Conservation (phyloP, 2,329 filamentous ascomycete genomes). For the Cadophora luteo-olivacea region DNA sequence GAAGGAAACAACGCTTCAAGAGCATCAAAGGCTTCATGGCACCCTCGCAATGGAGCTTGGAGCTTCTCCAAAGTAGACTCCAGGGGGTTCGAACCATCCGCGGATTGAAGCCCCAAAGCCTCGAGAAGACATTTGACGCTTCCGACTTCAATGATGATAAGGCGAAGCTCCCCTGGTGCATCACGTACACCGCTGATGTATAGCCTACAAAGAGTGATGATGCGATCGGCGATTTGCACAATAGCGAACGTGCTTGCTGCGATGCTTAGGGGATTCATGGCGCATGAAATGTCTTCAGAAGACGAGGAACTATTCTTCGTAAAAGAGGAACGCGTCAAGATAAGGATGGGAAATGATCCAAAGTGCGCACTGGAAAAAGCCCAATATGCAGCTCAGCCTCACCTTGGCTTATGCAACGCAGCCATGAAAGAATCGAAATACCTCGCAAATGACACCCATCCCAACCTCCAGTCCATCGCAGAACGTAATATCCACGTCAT, state of each 20-base stretch:
- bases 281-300: neutral
- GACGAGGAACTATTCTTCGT: neutral
- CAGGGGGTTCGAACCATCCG: neutral
- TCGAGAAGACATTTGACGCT: slow-evolving; percentile 4
- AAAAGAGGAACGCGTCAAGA: neutral
- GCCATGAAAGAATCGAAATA: neutral
- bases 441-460: too few relatives aligned
- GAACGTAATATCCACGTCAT: too few relatives aligned
- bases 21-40: neutral
- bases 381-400: neutral
- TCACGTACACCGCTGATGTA: slow-evolving; percentile 6
- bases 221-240: slow-evolving; percentile 1
- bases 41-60: neutral
- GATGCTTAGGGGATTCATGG: slow-evolving; percentile 3
- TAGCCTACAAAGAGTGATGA: slow-evolving; percentile 3
- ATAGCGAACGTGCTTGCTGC: neutral
- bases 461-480: too few relatives aligned
- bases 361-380: neutral
- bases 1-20: neutral
- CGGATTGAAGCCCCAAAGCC: neutral
- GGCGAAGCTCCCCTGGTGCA: neutral
- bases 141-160: neutral
- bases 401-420: neutral
- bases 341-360: neutral
- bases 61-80: neutral